Conservation (phyloP, 768 basidiomycete species). For the Cystobasidium onofrii region DNA sequence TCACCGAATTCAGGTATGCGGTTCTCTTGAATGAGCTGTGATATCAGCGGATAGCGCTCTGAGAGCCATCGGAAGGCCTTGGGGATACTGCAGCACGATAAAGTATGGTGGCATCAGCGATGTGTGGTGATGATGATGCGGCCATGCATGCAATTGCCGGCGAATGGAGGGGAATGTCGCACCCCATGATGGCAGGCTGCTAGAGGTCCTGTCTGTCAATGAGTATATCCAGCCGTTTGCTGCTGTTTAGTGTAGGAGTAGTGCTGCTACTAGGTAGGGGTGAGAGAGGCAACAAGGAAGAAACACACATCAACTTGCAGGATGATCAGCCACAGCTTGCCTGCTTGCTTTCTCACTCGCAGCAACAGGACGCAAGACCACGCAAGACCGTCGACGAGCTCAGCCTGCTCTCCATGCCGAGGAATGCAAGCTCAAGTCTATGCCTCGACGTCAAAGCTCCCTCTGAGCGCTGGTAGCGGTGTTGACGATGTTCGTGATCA, state of each 20-base stretch:
- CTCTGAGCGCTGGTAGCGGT: not conserved
- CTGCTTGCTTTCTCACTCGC: no score
- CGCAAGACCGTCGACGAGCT: not conserved
- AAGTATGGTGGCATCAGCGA: not conserved
- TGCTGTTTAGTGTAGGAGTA: not conserved
- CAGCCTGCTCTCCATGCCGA: not conserved
- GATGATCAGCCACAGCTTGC: no score
- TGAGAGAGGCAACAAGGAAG: not conserved
- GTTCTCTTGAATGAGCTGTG: constrained; percentile 94
- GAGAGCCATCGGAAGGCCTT: constrained; percentile 34
- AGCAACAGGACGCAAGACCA: not conserved
- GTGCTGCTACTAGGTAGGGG: not conserved
- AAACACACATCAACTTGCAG: not conserved
- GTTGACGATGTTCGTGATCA: not conserved
- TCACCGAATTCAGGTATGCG: constrained; percentile 96
- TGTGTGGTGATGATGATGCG: not conserved
- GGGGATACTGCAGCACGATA: not conserved
- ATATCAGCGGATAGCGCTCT: constrained; percentile 95
- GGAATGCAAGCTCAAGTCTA: not conserved
- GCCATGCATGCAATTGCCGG: not conserved
- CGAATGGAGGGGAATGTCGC: not conserved
- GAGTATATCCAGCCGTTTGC: not conserved
- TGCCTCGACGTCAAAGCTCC: not conserved
- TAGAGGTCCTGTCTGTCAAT: not conserved
- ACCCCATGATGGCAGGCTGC: not conserved